These are phyloP conservation scores for Clonostachys byssicola DNA, from an alignment of 2,329 filamentous ascomycete genomes.

Conservation along the genomic window DNA sequence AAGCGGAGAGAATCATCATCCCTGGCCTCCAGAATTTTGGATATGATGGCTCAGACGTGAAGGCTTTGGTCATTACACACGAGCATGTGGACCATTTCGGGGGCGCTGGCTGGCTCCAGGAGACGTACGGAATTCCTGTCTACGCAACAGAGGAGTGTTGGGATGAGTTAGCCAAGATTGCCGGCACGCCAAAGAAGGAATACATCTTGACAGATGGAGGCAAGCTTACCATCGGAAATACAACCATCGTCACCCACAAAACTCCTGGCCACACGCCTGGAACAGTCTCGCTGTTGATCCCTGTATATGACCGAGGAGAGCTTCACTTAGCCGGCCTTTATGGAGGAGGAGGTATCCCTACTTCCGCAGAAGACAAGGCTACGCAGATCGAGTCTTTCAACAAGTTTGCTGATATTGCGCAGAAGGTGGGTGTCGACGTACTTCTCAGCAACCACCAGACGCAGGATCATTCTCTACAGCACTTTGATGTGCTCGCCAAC, in stretches of 20 bases:
- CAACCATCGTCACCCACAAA: conserved; percentile 5
- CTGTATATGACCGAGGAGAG: conserved; percentile 9
- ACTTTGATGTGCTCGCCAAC: conserved; percentile 7
- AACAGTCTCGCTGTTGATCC: conserved; percentile 12
- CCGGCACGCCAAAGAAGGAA: conserved; percentile 3
- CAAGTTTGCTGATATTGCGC: conserved; percentile 5
- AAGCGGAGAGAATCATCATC: conserved; percentile 9
- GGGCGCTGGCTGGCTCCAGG: conserved; percentile 14
- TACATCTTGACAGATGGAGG: conserved; percentile 7
- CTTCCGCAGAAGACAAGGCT: conserved; percentile 7
- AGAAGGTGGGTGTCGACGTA: conserved; percentile 7
- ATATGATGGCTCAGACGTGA: conserved; percentile 12
- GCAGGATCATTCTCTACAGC: conserved; percentile 11
- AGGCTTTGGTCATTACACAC: conserved; percentile 19
- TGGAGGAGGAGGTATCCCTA: conserved; percentile 12
- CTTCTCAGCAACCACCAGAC: conserved; percentile 13
- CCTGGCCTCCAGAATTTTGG: conserved; percentile 10
- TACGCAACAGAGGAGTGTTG: conserved; percentile 9
- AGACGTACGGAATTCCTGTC: conserved; percentile 8
- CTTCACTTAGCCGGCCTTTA: conserved; percentile 13
- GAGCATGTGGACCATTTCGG: conserved; percentile 20
- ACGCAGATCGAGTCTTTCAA: conserved; percentile 11
- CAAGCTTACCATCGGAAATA: conserved; percentile 13
- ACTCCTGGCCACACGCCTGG: conserved; percentile 16
- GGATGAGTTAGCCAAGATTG: conserved; percentile 4